These are phyloP conservation scores for Saccharomyces pastorianus DNA, from an alignment of 1,139 yeast species.

Conservation along the genomic window DNA sequence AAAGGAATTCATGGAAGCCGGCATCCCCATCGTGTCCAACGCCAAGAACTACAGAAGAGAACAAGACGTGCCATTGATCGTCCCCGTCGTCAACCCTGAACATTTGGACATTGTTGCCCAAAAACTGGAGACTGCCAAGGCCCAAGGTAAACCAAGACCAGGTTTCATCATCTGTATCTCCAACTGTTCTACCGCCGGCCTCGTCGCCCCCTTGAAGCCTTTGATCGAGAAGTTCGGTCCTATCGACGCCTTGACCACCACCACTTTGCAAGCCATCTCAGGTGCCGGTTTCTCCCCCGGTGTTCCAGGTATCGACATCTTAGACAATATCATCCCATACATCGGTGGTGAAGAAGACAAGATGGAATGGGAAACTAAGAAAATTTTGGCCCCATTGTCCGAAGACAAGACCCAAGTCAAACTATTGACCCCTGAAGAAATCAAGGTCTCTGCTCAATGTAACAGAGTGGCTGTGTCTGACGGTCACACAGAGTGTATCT, in stretches of 20 bases:
- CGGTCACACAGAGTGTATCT: conserved; percentile 95
- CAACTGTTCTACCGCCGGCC: conserved; percentile 96
- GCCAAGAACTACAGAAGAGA: conserved; percentile 94
- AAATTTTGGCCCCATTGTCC: conserved; percentile 64
- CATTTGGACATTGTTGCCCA: conserved; percentile 72
- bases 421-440: conserved; percentile 57
- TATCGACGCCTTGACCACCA: conserved; percentile 73
- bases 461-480: conserved; percentile 95
- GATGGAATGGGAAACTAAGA: conserved; percentile 96
- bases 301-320: conserved; percentile 86
- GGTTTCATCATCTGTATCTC: conserved; percentile 93
- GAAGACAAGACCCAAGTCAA: conserved; percentile 50
- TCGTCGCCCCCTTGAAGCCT: conserved; percentile 94
- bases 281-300: conserved; percentile 99
- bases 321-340: conserved; percentile 90
- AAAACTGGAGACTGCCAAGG: conserved; percentile 46
- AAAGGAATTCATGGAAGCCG: conserved; percentile 71
- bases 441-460: conserved; percentile 91
- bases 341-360: conserved; percentile 97
- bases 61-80: conserved; percentile 81
- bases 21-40: conserved; percentile 79
- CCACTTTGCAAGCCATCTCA: conserved; percentile 93
- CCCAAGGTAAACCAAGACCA: conserved; percentile 46
- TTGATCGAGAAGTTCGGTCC: conserved; percentile 85
- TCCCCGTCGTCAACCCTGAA: conserved; percentile 93